Percentiles rank a stretch among this genome's conserved stretches.
phyloP scores from a whole-genome alignment of 2,329 filamentous ascomycete species.

The Sordariomycetes sp. region DNA sequence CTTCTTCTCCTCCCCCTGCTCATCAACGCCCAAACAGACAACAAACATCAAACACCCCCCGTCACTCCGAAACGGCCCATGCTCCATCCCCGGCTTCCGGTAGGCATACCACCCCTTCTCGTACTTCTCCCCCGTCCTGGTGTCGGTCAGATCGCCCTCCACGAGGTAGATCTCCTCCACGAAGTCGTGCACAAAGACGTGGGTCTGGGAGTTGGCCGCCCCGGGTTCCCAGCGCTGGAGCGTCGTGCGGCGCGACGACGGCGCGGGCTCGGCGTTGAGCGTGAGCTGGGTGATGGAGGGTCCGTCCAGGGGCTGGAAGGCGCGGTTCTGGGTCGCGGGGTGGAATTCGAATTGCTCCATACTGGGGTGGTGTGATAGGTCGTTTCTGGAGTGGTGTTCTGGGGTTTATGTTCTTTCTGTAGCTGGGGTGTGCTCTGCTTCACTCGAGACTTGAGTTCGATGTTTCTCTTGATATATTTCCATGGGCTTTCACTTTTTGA shows the following conservation, averaged over 20 bases:
- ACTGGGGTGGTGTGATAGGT: too few species aligned
- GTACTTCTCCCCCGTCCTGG: constrained; percentile 18
- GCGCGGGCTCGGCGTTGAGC: constrained; percentile 20
- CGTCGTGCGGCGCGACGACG: constrained; percentile 16
- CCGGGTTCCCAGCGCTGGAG: constrained; percentile 26
- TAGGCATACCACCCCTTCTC: constrained; percentile 27
- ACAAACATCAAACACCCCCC: constrained; percentile 26
- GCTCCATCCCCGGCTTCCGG: constrained; percentile 26
- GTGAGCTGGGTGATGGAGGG: constrained; percentile 24
- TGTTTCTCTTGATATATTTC: too few species aligned
- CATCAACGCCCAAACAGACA: constrained; percentile 11
- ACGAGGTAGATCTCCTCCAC: constrained; percentile 27
- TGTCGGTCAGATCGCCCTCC: constrained; percentile 23
- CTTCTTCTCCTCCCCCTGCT: constrained; percentile 6
- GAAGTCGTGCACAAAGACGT: constrained; percentile 23
- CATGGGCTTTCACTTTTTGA: too few species aligned
- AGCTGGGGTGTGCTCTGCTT: too few species aligned
- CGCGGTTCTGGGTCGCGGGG: constrained; percentile 10
- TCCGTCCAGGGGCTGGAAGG: constrained; percentile 13
- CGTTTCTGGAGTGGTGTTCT: too few species aligned
- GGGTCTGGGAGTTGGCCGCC: constrained; percentile 12
- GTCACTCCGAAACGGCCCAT: constrained; percentile 24
- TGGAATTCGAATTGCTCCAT: constrained; percentile 19
- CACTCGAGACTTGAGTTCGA: too few species aligned
- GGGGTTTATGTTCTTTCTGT: constrained; percentile 1